phyloP scores from a whole-genome alignment of 352 stramenopile genomes.

The Detonula confervacea region DNA sequence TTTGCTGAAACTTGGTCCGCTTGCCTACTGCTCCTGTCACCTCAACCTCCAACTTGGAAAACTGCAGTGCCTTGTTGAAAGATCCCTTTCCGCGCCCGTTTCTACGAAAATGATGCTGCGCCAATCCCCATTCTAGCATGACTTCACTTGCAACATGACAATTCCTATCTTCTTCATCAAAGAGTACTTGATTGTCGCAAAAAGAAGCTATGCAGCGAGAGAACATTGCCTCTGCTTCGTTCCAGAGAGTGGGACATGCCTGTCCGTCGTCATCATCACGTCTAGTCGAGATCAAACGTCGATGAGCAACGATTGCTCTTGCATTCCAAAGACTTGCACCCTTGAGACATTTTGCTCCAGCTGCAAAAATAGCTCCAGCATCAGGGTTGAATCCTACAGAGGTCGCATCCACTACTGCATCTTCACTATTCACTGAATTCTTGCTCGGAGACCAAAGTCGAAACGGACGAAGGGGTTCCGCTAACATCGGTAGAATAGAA shows the following conservation, averaged over 20 bases:
- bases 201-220: conserved; percentile 29
- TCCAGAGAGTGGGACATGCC: conserved; percentile 67
- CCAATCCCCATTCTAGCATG: conserved; percentile 93
- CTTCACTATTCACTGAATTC: neutral
- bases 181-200: conserved; percentile 24
- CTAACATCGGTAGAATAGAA: conserved; percentile 65
- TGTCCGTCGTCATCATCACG: conserved; percentile 58
- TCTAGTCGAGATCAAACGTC: conserved; percentile 66
- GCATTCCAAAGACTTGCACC: conserved; percentile 62
- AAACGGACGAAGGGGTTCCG: conserved; percentile 48
- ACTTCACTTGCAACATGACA: conserved; percentile 77
- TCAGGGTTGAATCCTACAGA: neutral
- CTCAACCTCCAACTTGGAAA: conserved; percentile 88
- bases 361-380: conserved; percentile 17
- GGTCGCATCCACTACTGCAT: neutral
- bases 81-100: conserved; percentile 89
- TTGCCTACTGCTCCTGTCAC: conserved; percentile 93
- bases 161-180: conserved; percentile 31
- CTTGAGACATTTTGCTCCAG: conserved; percentile 31
- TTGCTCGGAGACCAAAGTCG: conserved; percentile 17
- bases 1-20: conserved; percentile 94
- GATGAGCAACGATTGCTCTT: conserved; percentile 71
- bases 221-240: conserved; percentile 63
- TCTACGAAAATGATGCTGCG: conserved; percentile 92
- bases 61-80: conserved; percentile 89